Evolutionary conservation across 2,329 filamentous ascomycete genomes (phyloP).

Genomic region (Aspergillus fructus): DNA sequence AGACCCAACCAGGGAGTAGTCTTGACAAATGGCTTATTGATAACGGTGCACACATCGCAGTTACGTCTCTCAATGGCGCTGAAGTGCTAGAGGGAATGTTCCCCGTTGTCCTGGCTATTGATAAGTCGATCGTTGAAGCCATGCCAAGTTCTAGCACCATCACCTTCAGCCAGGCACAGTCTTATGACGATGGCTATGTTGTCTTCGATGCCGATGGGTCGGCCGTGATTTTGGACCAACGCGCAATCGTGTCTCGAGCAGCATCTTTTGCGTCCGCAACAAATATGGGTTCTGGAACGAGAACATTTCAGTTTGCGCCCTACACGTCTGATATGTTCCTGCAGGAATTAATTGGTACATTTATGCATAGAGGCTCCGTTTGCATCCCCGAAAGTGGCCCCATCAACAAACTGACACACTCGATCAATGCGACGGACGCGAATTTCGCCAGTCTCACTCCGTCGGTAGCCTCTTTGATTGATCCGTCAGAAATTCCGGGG

Average conservation of each 20-base stretch:
- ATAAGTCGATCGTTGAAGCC: constrained; percentile 35
- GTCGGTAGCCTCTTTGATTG: constrained; percentile 23
- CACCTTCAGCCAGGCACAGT: constrained; percentile 1
- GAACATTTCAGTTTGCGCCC: constrained; percentile 43
- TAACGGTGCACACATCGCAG: constrained; percentile 39
- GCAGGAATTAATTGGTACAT: constrained; percentile 39
- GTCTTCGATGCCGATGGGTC: constrained; percentile 34
- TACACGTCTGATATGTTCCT: constrained; percentile 50
- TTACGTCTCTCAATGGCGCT: constrained; percentile 38
- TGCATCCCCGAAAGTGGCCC: constrained; percentile 48
- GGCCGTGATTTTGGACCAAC: constrained; percentile 39
- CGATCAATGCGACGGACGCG: constrained; percentile 43
- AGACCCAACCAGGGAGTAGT: constrained; percentile 27
- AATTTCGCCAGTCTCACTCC: constrained; percentile 37
- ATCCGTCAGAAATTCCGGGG: constrained; percentile 29
- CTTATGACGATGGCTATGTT: constrained; percentile 31
- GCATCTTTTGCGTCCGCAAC: constrained; percentile 27
- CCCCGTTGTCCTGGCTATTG: constrained; percentile 39
- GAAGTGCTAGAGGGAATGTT: constrained; percentile 43
- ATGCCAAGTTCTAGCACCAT: constrained; percentile 22
- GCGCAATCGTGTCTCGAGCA: constrained; percentile 30
- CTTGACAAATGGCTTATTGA: constrained; percentile 42
- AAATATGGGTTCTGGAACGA: constrained; percentile 21
- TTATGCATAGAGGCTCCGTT: constrained; percentile 45
- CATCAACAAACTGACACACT: constrained; percentile 54